These are phyloP conservation scores for Primulina eburnea DNA, from an alignment of 257 asterid species.

Conservation along the genomic window DNA sequence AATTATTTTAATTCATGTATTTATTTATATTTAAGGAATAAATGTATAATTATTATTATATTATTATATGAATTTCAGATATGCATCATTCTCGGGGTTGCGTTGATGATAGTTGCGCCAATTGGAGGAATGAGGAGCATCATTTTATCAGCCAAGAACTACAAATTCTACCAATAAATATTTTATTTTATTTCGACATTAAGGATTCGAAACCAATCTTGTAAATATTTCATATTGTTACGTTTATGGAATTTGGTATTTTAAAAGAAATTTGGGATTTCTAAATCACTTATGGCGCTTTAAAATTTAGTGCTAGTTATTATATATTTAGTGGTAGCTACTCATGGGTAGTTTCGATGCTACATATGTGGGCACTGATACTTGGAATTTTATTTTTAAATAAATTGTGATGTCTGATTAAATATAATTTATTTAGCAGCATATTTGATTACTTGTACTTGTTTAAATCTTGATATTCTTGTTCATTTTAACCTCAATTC, in stretches of 20 bases:
- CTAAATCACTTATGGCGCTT: too few relatives aligned
- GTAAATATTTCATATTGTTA: not conserved
- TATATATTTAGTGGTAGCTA: too few relatives aligned
- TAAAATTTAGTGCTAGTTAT: not conserved
- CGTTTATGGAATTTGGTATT: not conserved
- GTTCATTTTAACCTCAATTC: too few relatives aligned
- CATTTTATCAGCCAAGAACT: constrained; percentile 46
- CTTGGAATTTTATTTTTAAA: too few relatives aligned
- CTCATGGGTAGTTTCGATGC: too few relatives aligned
- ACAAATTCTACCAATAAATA: constrained; percentile 50
- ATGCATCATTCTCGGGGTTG: constrained; percentile 45
- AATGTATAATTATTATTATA: not conserved
- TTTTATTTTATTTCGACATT: not conserved
- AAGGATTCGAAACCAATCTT: not conserved
- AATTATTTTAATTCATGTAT: not conserved
- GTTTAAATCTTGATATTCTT: too few relatives aligned
- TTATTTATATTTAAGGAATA: not conserved
- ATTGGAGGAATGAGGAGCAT: constrained; percentile 69
- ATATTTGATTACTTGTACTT: too few relatives aligned
- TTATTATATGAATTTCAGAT: constrained; percentile 26
- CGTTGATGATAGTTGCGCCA: constrained; percentile 51
- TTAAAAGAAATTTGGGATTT: not conserved
- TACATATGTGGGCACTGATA: too few relatives aligned
- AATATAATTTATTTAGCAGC: too few relatives aligned
- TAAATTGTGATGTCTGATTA: too few relatives aligned